Conservation (phyloP, 352 stramenopile genomes). For the Phytopythium aichiense region DNA sequence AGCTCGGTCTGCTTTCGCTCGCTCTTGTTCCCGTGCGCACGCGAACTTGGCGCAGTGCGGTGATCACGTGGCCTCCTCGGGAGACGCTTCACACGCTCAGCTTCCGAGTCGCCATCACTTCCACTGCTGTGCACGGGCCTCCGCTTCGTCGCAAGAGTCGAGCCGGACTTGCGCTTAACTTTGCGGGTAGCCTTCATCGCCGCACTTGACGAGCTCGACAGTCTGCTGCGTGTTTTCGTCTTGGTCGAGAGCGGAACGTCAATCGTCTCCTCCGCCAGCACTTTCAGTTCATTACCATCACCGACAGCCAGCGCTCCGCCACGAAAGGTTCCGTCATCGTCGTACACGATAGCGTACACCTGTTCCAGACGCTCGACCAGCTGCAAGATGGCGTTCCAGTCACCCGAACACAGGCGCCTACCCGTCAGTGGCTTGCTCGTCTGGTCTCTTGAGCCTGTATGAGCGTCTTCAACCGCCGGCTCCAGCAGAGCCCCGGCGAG, state of each 20-base stretch:
- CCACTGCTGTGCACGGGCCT: neutral
- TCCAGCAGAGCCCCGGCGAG: conserved; percentile 67
- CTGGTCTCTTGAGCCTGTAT: neutral
- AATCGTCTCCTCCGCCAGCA: neutral
- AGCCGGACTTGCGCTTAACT: neutral
- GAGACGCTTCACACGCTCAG: neutral
- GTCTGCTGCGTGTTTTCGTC: neutral
- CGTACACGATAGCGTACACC: conserved; percentile 53
- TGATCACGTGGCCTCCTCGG: neutral
- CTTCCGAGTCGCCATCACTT: neutral
- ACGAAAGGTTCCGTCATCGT: conserved; percentile 16
- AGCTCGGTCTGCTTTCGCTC: conserved; percentile 8
- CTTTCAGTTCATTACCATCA: neutral
- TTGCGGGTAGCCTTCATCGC: neutral
- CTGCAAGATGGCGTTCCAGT: conserved; percentile 42
- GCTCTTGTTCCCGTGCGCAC: neutral
- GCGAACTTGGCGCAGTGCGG: neutral
- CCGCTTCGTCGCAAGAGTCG: neutral
- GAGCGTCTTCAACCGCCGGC: conserved; percentile 14
- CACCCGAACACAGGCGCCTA: conserved; percentile 39
- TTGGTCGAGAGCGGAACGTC: neutral
- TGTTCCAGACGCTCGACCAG: conserved; percentile 55
- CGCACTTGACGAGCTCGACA: neutral
- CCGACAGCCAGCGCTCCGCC: neutral
- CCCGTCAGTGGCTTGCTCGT: conserved; percentile 41